Percentiles rank a stretch among this genome's conserved stretches.
Evolutionary conservation across 257 asterid genomes (phyloP).

Genomic region (Apocynum venetum): DNA sequence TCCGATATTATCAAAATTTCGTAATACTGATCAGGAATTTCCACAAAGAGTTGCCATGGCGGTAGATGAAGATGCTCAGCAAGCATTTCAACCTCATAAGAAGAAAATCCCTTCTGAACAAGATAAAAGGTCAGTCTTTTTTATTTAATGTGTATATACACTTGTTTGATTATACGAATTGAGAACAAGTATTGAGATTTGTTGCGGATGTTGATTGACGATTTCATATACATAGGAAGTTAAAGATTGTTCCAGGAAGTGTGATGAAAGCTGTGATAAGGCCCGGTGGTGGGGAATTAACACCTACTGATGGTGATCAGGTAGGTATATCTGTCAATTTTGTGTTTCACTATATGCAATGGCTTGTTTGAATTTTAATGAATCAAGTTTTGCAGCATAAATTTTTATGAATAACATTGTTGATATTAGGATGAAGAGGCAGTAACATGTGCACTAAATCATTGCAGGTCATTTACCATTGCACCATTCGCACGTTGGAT

Average conservation of each 20-base stretch:
- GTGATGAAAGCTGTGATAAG: constrained; percentile 93
- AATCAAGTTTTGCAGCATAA: not conserved
- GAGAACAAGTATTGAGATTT: not conserved
- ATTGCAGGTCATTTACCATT: constrained; percentile 78
- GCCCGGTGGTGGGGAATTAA: constrained; percentile 78
- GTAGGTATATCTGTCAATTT: constrained; percentile 51
- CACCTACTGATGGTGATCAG: constrained; percentile 88
- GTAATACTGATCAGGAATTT: not conserved
- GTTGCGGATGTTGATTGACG: constrained; percentile 4
- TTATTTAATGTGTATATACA: not conserved
- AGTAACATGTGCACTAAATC: constrained; percentile 14
- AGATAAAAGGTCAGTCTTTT: constrained; percentile 55
- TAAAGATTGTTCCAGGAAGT: constrained; percentile 84
- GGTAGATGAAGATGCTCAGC: constrained; percentile 47
- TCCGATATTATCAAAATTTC: not conserved
- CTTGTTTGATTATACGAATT: not conserved
- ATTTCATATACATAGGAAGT: constrained; percentile 43
- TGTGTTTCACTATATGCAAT: not conserved
- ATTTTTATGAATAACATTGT: not conserved
- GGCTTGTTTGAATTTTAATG: not conserved
- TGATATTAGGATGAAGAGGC: not conserved
- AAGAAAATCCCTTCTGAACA: constrained; percentile 61
- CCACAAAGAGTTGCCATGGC: constrained; percentile 41
- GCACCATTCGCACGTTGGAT: constrained; percentile 75
- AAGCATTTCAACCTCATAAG: constrained; percentile 46